Evolutionary conservation across 2,329 filamentous ascomycete genomes (phyloP).

Genomic region (Gaeumannomyces tritici): DNA sequence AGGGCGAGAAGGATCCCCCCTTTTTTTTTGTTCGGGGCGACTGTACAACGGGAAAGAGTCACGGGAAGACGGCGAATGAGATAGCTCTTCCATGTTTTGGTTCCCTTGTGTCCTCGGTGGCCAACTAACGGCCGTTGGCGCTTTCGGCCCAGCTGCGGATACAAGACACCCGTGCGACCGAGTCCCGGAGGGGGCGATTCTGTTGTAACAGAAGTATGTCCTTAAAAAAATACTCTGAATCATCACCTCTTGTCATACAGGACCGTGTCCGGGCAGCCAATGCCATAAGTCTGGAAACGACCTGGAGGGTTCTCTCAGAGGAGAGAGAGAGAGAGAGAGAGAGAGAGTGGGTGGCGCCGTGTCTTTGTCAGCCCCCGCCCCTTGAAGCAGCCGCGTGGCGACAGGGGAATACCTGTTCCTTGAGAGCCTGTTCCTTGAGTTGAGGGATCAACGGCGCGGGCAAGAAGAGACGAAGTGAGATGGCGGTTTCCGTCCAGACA

Average conservation of each 20-base stretch:
- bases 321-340: no score
- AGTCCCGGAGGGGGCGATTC: not conserved
- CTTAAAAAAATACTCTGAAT: not conserved
- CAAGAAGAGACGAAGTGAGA: not conserved
- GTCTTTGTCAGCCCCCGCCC: not conserved
- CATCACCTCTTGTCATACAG: not conserved
- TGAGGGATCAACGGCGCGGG: no score
- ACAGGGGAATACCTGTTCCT: not conserved
- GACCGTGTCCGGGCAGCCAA: not conserved
- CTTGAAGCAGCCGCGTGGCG: not conserved
- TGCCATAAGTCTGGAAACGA: not conserved
- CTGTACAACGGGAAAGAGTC: no score
- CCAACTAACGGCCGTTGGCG: not conserved
- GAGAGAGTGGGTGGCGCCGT: not conserved
- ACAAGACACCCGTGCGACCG: not conserved
- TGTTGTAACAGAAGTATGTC: not conserved
- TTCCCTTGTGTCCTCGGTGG: not conserved
- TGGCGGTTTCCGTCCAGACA: no score
- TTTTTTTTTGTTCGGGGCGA: no score
- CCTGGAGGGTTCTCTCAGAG: not conserved
- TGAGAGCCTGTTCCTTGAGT: no score
- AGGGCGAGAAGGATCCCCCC: no score
- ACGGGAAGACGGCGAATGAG: not conserved
- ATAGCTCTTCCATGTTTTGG: not conserved
- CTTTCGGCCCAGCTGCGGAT: not conserved